phyloP scores from a whole-genome alignment of 2,329 filamentous ascomycete genomes.

The Septoria petroselini region DNA sequence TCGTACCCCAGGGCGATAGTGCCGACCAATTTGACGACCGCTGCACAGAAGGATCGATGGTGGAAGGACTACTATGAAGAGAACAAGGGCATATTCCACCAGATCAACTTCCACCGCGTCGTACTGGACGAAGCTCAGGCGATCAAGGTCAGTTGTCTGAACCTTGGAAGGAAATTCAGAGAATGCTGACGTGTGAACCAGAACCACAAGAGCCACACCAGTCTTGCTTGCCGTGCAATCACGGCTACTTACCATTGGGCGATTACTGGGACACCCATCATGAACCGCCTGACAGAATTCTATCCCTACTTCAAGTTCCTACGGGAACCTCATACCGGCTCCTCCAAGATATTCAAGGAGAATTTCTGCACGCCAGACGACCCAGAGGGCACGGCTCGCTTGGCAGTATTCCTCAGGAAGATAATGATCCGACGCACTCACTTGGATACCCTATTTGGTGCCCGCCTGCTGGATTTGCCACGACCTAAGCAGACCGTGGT shows the following conservation, averaged over 20 bases:
- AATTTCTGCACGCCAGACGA: conserved; percentile 42
- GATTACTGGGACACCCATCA: conserved; percentile 46
- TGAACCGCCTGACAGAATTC: conserved; percentile 36
- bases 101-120: conserved; percentile 49
- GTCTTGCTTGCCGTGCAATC: conserved; percentile 46
- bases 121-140: conserved; percentile 94
- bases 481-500: conserved; percentile 45
- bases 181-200: conserved; percentile 1
- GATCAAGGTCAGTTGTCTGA: conserved; percentile 62
- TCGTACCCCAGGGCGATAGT: conserved; percentile 45
- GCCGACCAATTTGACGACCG: conserved; percentile 39
- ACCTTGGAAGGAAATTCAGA: background rate
- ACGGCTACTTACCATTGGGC: conserved; percentile 43
- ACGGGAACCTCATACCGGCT: conserved; percentile 41
- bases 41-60: conserved; percentile 42
- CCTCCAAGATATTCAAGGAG: conserved; percentile 43
- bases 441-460: conserved; percentile 51
- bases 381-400: conserved; percentile 36
- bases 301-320: conserved; percentile 48
- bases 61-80: conserved; percentile 36
- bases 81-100: conserved; percentile 41
- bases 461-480: conserved; percentile 55
- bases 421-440: conserved; percentile 58
- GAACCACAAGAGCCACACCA: conserved; percentile 47
- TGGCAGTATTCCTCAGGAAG: conserved; percentile 41